Evolutionary conservation across 192 early-diverging fungal species (phyloP).

Genomic region (Radiomyces spectabilis): DNA sequence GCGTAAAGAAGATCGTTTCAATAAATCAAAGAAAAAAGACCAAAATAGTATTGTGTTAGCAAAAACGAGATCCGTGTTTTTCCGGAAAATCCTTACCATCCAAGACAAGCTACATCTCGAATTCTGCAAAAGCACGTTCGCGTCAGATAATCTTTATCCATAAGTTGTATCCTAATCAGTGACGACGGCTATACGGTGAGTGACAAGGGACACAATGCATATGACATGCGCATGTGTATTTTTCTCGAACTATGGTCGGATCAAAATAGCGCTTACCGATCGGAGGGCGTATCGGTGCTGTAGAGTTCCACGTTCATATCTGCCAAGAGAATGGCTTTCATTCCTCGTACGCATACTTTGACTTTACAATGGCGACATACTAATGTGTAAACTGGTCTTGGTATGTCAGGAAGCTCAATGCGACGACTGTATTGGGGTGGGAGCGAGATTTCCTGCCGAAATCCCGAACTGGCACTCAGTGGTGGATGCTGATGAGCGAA

Average conservation of each 20-base stretch:
- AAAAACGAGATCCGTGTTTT: not conserved
- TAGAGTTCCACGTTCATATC: constrained; percentile 73
- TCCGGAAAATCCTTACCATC: constrained; percentile 49
- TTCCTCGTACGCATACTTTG: constrained; percentile 62
- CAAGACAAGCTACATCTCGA: constrained; percentile 72
- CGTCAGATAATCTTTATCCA: constrained; percentile 73
- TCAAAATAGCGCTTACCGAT: constrained; percentile 32
- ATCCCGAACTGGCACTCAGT: no score
- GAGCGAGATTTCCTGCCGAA: not conserved
- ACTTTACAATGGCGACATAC: constrained; percentile 58
- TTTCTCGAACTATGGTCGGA: not conserved
- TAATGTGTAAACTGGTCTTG: constrained; percentile 68
- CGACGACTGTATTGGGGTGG: not conserved
- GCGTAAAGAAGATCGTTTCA: no score
- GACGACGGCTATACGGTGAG: constrained; percentile 1
- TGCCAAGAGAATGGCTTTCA: constrained; percentile 77
- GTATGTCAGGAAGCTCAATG: no score
- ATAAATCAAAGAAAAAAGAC: not conserved
- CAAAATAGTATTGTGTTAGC: no score
- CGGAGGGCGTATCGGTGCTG: constrained; percentile 60
- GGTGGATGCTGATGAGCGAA: no score
- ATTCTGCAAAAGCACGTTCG: constrained; percentile 71
- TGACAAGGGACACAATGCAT: no score
- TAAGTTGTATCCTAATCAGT: constrained; percentile 54
- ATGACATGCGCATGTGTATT: not conserved